A percentile compares a stretch with the other conserved stretches of the same genome.
Evolutionary conservation across 78 protist species (phyloP).

Genomic region (Emiliania huxleyi): DNA sequence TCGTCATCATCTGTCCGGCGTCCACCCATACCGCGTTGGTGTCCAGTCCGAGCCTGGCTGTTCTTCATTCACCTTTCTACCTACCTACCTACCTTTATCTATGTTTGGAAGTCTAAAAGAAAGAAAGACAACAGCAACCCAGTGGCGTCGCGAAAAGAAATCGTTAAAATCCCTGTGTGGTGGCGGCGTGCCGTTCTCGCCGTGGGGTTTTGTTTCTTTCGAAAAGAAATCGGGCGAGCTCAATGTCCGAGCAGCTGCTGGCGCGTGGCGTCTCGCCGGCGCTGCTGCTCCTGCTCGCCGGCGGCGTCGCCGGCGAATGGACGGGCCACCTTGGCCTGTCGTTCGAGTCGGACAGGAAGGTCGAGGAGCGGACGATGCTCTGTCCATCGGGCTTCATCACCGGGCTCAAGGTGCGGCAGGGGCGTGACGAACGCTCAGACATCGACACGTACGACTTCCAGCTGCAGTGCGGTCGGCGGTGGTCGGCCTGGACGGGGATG

Average conservation of each 20-base stretch:
- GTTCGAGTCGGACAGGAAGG: not conserved
- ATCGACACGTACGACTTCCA: not conserved
- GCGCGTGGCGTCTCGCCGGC: not conserved
- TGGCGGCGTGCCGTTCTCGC: no score
- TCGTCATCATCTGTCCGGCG: no score
- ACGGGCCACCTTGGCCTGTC: not conserved
- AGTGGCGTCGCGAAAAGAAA: no score
- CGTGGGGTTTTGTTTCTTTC: no score
- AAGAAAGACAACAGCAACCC: no score
- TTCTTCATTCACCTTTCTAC: no score
- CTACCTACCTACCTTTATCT: no score
- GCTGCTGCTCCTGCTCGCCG: not conserved
- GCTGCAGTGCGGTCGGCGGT: slow-evolving; percentile 8
- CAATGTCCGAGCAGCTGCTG: not conserved
- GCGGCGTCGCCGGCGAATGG: not conserved
- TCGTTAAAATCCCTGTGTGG: no score
- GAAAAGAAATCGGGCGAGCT: not conserved
- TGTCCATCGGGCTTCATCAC: slow-evolving; percentile 5
- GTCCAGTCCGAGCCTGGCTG: no score
- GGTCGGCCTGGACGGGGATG: not conserved
- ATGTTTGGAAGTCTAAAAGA: no score
- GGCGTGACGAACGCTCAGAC: not conserved
- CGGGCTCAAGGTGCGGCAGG: not conserved
- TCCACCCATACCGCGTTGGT: no score
- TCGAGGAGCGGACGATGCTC: not conserved